Base-by-base conservation (phyloP, 495 filamentous ascomycete species). In the Clohesyomyces aquaticus region DNA sequence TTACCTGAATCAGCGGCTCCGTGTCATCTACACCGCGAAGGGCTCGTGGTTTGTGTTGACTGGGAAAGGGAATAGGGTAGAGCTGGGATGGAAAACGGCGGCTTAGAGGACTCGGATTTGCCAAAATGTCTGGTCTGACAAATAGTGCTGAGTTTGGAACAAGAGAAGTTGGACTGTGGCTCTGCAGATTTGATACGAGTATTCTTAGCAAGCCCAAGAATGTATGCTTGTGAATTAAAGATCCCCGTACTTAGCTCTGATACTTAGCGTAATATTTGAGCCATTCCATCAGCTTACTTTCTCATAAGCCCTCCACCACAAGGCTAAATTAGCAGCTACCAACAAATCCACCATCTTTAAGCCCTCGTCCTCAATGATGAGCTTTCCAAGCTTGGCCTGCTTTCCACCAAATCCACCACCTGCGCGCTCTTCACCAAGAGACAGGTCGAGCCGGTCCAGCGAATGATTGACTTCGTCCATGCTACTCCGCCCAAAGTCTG, bases 341-440 rank as follows among this genome's bases (percentile, higher is more conserved):
- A 96, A 81, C 54, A 98, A 72, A 80, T 98, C 94, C 67, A 96
- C 71, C 94, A 98, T 97, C 76, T 95, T 95, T 57, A 96, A 77
- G 0, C 94, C 94, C 53, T 96, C 93, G 65, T 93, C 87, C 65
- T 93, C 87, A 23, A 98, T 83, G 32, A 98, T 89, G 57, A 97
- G 72, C 76, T 97, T 98, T 0, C 93, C 93, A 70, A 98, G 78
- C 76, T 98, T 97, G 0, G 90, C 93, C 63, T 90, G 85, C 71
- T 88, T 93, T 0, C 91, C 91, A 46, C 85, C 81, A 69, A 90
- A 87, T 0, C 91, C 91, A 21, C 93, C 93, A 0, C 91, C 91
- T 0, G 91, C 86, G 18, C 77, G 80, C 74, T 96, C 92, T 61
- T 83, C 81, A 0, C 90, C 92, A 2, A 96, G 78, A 11, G 83